These are phyloP conservation scores for Amauroascus niger DNA, from an alignment of 2,329 filamentous ascomycete genomes.

Conservation along the genomic window DNA sequence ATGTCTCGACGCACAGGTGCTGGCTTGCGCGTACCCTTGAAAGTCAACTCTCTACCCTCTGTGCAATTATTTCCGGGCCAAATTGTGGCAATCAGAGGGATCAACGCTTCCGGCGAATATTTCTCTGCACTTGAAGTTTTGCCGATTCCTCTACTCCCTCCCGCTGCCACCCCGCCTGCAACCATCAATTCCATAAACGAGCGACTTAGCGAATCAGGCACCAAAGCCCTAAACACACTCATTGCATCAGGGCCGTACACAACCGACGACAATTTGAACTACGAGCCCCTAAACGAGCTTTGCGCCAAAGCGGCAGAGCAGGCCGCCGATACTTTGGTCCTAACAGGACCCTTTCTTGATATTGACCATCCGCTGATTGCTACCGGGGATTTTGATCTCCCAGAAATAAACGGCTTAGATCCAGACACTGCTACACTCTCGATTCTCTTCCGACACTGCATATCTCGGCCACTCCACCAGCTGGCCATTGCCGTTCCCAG, in stretches of 20 bases:
- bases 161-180: conserved; percentile 58
- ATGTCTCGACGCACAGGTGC: conserved; percentile 75
- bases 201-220: conserved; percentile 55
- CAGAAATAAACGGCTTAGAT: conserved; percentile 56
- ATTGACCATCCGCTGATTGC: conserved; percentile 82
- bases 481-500: conserved; percentile 62
- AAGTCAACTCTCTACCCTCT: conserved; percentile 56
- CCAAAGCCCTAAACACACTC: conserved; percentile 63
- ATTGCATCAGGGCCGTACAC: conserved; percentile 84
- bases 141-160: conserved; percentile 61
- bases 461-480: conserved; percentile 61
- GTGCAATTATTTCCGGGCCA: conserved; percentile 92
- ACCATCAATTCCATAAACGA: conserved; percentile 60
- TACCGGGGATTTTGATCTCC: conserved; percentile 66
- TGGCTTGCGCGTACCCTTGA: conserved; percentile 70
- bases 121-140: conserved; percentile 74
- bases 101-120: conserved; percentile 73
- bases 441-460: conserved; percentile 72
- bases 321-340: conserved; percentile 66
- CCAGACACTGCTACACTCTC: conserved; percentile 69
- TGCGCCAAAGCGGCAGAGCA: conserved; percentile 66
- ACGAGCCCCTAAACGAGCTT: conserved; percentile 72
- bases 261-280: conserved; percentile 82
- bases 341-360: conserved; percentile 84
- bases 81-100: conserved; percentile 76